Evolutionary conservation across 768 basidiomycete species (phyloP).

Genomic region (Saitozyma sp.): DNA sequence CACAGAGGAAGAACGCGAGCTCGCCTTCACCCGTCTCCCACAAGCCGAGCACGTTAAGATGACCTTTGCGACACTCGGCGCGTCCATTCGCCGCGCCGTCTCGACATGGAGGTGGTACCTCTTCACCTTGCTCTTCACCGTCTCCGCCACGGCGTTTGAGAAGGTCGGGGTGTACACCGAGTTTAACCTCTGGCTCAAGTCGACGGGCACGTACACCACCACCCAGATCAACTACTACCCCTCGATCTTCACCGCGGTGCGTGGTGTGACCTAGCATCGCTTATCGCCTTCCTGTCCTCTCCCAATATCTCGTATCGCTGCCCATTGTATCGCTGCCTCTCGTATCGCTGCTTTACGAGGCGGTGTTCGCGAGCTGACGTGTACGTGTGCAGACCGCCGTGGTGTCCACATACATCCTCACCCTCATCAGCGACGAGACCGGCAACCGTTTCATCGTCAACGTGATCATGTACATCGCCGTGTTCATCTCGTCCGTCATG

Average conservation of each 20-base stretch:
- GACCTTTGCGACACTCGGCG: slow-evolving; percentile 17
- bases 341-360: too few species aligned
- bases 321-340: too few species aligned
- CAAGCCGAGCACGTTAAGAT: slow-evolving; percentile 20
- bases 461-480: slow-evolving; percentile 31
- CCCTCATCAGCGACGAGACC: slow-evolving; percentile 19
- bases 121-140: slow-evolving; percentile 30
- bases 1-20: slow-evolving; percentile 55
- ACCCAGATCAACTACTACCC: slow-evolving; percentile 38
- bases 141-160: slow-evolving; percentile 31
- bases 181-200: slow-evolving; percentile 23
- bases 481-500: slow-evolving; percentile 32
- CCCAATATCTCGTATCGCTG: not conserved
- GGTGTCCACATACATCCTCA: slow-evolving; percentile 32
- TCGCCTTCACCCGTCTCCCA: slow-evolving; percentile 32
- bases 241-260: slow-evolving; percentile 23
- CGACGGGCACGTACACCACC: slow-evolving; percentile 12
- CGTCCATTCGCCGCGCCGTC: slow-evolving; percentile 18
- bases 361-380: too few species aligned
- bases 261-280: not conserved
- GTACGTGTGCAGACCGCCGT: slow-evolving; percentile 17
- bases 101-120: slow-evolving; percentile 27
- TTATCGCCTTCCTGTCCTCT: not conserved
- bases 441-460: slow-evolving; percentile 42
- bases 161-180: slow-evolving; percentile 31